Conservation (phyloP, 345 rosid genomes). For the Salix udensis region DNA sequence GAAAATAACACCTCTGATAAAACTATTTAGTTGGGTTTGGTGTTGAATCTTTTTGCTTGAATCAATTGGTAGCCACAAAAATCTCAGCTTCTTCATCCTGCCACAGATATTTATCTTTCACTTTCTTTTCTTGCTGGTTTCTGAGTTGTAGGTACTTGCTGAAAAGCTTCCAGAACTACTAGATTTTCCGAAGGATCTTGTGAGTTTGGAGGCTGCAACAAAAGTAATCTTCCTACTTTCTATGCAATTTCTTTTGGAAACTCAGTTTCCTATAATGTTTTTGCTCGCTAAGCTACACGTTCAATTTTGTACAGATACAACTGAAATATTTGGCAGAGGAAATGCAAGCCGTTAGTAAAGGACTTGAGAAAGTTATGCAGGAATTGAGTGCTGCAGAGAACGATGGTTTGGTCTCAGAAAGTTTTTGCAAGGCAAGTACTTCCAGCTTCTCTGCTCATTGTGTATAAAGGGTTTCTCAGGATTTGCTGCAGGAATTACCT, state of each 20-base stretch:
- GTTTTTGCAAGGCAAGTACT: slow-evolving; percentile 19
- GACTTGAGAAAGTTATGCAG: slow-evolving; percentile 30
- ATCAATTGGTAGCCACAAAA: not conserved
- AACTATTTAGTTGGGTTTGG: not conserved
- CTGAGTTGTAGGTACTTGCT: slow-evolving; percentile 21
- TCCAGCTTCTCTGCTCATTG: slow-evolving; percentile 3
- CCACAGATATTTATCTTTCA: not conserved
- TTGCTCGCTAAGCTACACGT: not conserved
- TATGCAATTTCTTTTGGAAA: not conserved
- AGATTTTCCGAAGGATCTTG: slow-evolving; percentile 27
- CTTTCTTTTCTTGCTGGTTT: not conserved
- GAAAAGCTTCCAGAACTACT: slow-evolving; percentile 29
- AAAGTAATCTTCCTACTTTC: slow-evolving; percentile 12
- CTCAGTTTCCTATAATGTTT: not conserved
- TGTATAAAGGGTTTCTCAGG: slow-evolving; percentile 1
- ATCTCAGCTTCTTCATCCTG: not conserved
- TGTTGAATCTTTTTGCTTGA: not conserved
- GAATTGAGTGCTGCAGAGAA: slow-evolving; percentile 31
- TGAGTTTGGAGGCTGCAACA: slow-evolving; percentile 29
- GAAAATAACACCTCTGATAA: not conserved
- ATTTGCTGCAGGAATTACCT: not conserved
- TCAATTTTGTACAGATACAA: slow-evolving; percentile 20
- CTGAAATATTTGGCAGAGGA: slow-evolving; percentile 34
- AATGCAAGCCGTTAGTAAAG: slow-evolving; percentile 37
- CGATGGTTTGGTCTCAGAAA: slow-evolving; percentile 27